Percentiles rank a stretch among this genome's conserved stretches.
Evolutionary conservation across 495 filamentous ascomycete species (phyloP).

Genomic region (Penicillium pulvis): DNA sequence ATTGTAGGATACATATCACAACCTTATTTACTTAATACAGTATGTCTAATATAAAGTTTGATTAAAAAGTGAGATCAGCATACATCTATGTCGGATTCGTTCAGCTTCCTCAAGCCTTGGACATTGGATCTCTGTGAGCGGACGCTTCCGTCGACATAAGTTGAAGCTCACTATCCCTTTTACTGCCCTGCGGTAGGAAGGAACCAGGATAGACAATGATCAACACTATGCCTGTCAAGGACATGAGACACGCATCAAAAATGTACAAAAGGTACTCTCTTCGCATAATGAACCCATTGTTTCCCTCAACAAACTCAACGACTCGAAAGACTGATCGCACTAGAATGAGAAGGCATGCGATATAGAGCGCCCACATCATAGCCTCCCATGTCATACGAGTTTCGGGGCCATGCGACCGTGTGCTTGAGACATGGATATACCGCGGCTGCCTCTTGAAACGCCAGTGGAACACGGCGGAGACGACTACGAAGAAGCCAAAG

Average conservation of each 20-base stretch:
- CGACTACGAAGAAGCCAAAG: slow-evolving; percentile 46
- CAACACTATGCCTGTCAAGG: slow-evolving; percentile 28
- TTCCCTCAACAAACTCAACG: slow-evolving; percentile 61
- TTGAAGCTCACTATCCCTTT: slow-evolving; percentile 18
- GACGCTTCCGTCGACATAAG: slow-evolving; percentile 6
- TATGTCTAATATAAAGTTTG: no score
- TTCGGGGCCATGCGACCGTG: slow-evolving; percentile 11
- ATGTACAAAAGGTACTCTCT: slow-evolving; percentile 63
- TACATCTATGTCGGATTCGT: neutral
- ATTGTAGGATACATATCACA: no score
- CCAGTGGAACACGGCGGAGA: slow-evolving; percentile 37
- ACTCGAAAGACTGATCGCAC: slow-evolving; percentile 62
- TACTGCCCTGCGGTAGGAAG: neutral
- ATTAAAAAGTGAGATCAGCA: no score
- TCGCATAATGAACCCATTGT: slow-evolving; percentile 50
- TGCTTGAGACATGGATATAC: slow-evolving; percentile 7
- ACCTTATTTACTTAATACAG: no score
- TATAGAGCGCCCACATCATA: slow-evolving; percentile 55
- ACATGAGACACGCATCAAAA: slow-evolving; percentile 62
- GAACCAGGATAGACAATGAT: slow-evolving; percentile 9
- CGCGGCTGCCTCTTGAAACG: slow-evolving; percentile 24
- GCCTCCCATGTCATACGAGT: slow-evolving; percentile 48
- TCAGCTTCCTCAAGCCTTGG: neutral
- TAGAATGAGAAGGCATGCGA: slow-evolving; percentile 54
- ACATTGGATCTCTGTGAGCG: neutral